These are phyloP conservation scores for Geranium brycei DNA, from an alignment of 345 rosid genomes.

Conservation along the genomic window DNA sequence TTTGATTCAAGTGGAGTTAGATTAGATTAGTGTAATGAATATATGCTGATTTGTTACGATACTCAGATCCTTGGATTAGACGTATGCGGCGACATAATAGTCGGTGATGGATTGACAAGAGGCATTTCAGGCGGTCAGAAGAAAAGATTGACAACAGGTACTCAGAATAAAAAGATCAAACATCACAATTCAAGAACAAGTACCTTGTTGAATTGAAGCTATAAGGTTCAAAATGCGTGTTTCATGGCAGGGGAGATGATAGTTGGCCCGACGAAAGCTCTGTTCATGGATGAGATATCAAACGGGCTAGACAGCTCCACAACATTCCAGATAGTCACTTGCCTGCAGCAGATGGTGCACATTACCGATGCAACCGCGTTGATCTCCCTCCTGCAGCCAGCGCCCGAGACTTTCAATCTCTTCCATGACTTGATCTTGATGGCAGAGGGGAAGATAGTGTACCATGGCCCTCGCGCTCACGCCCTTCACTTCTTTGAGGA, in stretches of 20 bases:
- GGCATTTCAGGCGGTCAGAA: constrained; percentile 18
- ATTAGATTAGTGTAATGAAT: not conserved
- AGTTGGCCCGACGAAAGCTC: constrained; percentile 51
- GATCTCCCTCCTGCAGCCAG: constrained; percentile 64
- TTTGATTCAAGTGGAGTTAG: not conserved
- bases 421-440: constrained; percentile 56
- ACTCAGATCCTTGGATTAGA: constrained; percentile 12
- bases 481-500: constrained; percentile 47
- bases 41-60: not conserved
- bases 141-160: constrained; percentile 14
- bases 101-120: constrained; percentile 11
- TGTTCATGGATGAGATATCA: constrained; percentile 76
- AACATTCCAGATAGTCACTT: constrained; percentile 51
- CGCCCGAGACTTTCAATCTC: constrained; percentile 66
- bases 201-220: not conserved
- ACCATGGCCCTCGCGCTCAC: constrained; percentile 44
- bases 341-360: constrained; percentile 53
- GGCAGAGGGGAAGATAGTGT: constrained; percentile 58
- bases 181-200: not conserved
- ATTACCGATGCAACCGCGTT: constrained; percentile 38
- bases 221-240: not conserved
- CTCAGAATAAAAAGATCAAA: not conserved
- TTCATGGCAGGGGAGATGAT: constrained; percentile 50
- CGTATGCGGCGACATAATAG: constrained; percentile 8
- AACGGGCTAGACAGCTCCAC: constrained; percentile 72